Evolutionary conservation across 2,329 filamentous ascomycete genomes (phyloP), one percentile per base, ranked within the genome.

Genomic region (Ascochyta viciae-villosae): DNA sequence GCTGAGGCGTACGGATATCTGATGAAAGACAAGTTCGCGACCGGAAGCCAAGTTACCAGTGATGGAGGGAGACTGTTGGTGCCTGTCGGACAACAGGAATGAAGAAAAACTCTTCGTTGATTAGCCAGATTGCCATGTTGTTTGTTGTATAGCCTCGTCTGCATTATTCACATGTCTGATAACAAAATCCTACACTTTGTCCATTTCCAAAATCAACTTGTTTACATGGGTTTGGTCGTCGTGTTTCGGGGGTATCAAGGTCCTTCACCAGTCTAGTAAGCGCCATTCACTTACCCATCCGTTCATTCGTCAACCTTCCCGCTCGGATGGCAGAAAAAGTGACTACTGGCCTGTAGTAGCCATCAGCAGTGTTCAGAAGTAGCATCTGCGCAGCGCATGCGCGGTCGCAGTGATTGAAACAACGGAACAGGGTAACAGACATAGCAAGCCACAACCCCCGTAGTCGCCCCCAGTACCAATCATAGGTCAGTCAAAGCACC

Each of bases 1-100:
- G 78, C 78, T 1, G 78, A 81, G 68, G 73, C 74, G 19, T 81
- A 80, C 72, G 61, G 76, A 3, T 80, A 75, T 62, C 41, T 75
- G 9, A 81, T 81, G 78, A 75, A 73, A 58, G 78, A 80, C 66
- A 47, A 61, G 33, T 78, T 75, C 62, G 68, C 72, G 9, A 78
- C 73, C 1, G 79, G 78, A 1, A 62, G 55, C 10, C 51, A 70
- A 26, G 59, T 77, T 7, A 63, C 64, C 9, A 67, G 67, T 22
- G 73, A 78, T 62, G 78, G 77, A 12, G 78, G 78, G 6, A 70
- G 65, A 40, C 49, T 77, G 49, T 53, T 71, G 40, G 50, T 46
- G 27, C 45, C 45, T 31, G 24, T 10, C 10, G 51, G 39, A 29
- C 27, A 45, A 8, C 37, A 34, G 26, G 7, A 4, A n/a, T 37